A percentile compares a stretch with the other conserved stretches of the same genome.
Conservation (phyloP, 75 land plant species). For the Gnetum montanum region DNA sequence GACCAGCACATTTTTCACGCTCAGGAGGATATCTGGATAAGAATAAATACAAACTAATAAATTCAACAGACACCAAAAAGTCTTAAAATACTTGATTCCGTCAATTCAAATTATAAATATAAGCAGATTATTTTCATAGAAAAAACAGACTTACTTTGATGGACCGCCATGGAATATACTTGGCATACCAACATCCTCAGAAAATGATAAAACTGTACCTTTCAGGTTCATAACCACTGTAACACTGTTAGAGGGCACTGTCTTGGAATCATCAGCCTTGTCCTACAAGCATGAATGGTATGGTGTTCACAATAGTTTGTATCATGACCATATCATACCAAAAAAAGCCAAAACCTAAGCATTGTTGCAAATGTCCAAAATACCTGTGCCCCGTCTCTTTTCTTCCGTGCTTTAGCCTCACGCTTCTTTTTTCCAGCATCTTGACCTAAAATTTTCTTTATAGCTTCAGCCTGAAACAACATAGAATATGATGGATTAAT, state of each 20-base stretch:
- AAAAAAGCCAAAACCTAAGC: not conserved
- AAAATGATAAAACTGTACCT: constrained; percentile 71
- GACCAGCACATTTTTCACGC: constrained; percentile 95
- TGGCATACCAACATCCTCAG: constrained; percentile 62
- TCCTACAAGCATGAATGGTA: constrained; percentile 43
- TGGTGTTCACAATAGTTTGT: too few species aligned
- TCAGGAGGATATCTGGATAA: constrained; percentile 98
- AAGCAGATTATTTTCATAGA: too few species aligned
- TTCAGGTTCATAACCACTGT: constrained; percentile 75
- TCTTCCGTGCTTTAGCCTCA: constrained; percentile 64
- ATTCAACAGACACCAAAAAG: too few species aligned
- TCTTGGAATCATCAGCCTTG: constrained; percentile 51
- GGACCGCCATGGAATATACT: constrained; percentile 57
- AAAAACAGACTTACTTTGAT: constrained; percentile 44
- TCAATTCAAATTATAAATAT: too few species aligned
- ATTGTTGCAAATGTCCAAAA: not conserved
- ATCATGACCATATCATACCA: too few species aligned
- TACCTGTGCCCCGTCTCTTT: constrained; percentile 78
- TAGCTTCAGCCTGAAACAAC: constrained; percentile 64
- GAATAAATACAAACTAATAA: constrained; percentile 5
- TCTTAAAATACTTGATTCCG: too few species aligned
- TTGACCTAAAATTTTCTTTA: constrained; percentile 83
- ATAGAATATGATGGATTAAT: not conserved
- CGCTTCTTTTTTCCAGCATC: constrained; percentile 70
- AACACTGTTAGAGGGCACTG: constrained; percentile 45